A percentile compares a stretch with the other conserved stretches of the same genome.
Evolutionary conservation across 768 basidiomycete species (phyloP).

Genomic region (Lanmaoa rubissima): DNA sequence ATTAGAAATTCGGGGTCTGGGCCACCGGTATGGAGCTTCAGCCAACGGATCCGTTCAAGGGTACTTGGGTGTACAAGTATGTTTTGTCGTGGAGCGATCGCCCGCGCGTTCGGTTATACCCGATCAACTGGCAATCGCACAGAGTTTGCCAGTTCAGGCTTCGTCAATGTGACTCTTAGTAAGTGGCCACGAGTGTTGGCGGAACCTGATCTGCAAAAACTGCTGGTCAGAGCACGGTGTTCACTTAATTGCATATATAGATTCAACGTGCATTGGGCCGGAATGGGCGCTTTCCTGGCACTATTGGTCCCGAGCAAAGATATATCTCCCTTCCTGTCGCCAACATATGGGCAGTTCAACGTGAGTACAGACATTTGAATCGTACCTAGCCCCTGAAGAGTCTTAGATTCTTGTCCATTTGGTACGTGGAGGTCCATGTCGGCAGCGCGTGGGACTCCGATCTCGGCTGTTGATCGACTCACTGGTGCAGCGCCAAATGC

Average conservation of each 20-base stretch:
- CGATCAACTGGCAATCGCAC: neutral
- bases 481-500: conserved; percentile 2
- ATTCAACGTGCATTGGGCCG: conserved; percentile 2
- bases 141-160: neutral
- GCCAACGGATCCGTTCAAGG: neutral
- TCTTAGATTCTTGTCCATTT: neutral
- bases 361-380: conserved; percentile 1
- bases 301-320: conserved; percentile 12
- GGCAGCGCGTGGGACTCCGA: conserved; percentile 23
- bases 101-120: neutral
- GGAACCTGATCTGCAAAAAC: conserved; percentile 13
- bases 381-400: neutral
- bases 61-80: neutral
- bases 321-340: neutral
- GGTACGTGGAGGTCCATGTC: conserved; percentile 1
- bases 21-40: neutral
- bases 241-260: neutral
- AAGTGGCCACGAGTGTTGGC: neutral
- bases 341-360: neutral
- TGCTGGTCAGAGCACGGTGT: neutral
- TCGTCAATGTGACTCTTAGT: neutral
- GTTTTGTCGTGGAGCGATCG: conserved; percentile 15
- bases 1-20: neutral
- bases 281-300: conserved; percentile 4
- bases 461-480: conserved; percentile 13